These are phyloP conservation scores for Aquilaria yunnanensis DNA, from an alignment of 345 rosid genomes.

Conservation along the genomic window DNA sequence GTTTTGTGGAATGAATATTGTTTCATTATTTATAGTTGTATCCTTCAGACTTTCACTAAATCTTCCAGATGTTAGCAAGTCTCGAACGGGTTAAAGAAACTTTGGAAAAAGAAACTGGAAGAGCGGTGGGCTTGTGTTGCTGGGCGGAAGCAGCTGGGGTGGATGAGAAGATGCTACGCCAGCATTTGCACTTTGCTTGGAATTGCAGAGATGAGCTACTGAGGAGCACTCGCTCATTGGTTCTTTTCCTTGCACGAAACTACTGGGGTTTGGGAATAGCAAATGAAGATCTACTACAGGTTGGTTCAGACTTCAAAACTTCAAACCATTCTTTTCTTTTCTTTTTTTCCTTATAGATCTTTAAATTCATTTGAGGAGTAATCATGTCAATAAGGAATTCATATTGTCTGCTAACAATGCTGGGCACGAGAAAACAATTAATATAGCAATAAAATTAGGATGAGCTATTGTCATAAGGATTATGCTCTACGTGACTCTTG, in stretches of 20 bases:
- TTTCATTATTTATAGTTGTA: slow-evolving; percentile 11
- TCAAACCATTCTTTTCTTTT: too few relatives aligned
- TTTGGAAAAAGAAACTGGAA: slow-evolving; percentile 60
- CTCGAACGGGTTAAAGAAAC: slow-evolving; percentile 58
- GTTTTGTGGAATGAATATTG: slow-evolving; percentile 3
- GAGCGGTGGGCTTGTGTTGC: slow-evolving; percentile 46
- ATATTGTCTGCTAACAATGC: neutral
- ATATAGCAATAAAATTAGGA: neutral
- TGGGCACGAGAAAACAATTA: neutral
- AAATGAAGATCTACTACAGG: slow-evolving; percentile 70
- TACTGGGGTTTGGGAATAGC: slow-evolving; percentile 68
- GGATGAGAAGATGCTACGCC: slow-evolving; percentile 51
- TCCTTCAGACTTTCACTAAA: slow-evolving; percentile 13
- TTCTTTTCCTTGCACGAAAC: slow-evolving; percentile 66
- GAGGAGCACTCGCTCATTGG: slow-evolving; percentile 54
- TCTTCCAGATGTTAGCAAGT: slow-evolving; percentile 45
- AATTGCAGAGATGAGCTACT: slow-evolving; percentile 71
- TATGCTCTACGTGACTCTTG: too few relatives aligned
- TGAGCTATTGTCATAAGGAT: too few relatives aligned
- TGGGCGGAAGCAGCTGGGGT: slow-evolving; percentile 88
- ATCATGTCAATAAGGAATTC: neutral
- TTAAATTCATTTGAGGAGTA: too few relatives aligned
- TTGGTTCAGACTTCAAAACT: slow-evolving; percentile 12
- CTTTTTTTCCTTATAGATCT: neutral
- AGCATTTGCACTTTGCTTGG: slow-evolving; percentile 63